These are phyloP conservation scores for Zalaria sp. DNA, from an alignment of 2,329 filamentous ascomycete genomes.

Conservation along the genomic window DNA sequence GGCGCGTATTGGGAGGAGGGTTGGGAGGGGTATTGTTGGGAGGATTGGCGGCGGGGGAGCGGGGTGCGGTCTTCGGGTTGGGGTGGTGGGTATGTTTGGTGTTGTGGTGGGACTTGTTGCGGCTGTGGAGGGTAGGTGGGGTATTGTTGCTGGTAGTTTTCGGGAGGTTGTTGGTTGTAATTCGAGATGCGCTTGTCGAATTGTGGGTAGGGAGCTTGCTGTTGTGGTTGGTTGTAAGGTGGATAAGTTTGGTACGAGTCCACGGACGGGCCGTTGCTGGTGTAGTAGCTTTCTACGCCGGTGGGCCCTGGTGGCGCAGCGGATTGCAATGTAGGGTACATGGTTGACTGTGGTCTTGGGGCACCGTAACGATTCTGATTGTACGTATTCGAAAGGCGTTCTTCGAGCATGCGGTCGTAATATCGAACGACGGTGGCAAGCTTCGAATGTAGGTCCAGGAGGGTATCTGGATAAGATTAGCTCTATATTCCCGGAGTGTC, in stretches of 20 bases:
- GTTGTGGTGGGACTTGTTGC: constrained; percentile 5
- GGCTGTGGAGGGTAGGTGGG: constrained; percentile 15
- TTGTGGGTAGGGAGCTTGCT: constrained; percentile 22
- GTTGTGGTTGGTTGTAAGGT: constrained; percentile 19
- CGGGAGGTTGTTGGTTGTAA: constrained; percentile 18
- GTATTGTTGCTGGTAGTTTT: constrained; percentile 14
- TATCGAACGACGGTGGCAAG: constrained; percentile 92
- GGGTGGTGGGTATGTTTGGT: constrained; percentile 8
- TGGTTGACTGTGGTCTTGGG: constrained; percentile 35
- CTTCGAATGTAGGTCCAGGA: constrained; percentile 89
- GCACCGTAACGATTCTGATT: constrained; percentile 49
- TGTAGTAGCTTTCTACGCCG: constrained; percentile 70
- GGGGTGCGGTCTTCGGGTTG: constrained; percentile 16
- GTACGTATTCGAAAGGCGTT: constrained; percentile 84
- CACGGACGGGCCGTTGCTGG: constrained; percentile 41
- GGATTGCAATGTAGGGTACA: constrained; percentile 59
- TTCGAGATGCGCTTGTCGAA: constrained; percentile 19
- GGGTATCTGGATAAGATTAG: constrained; percentile 48
- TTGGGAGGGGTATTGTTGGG: constrained; percentile 16
- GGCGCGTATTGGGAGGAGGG: constrained; percentile 20
- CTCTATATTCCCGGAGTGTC: constrained; percentile 10
- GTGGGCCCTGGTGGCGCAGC: constrained; percentile 26
- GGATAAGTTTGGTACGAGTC: constrained; percentile 40
- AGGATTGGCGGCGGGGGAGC: constrained; percentile 18
- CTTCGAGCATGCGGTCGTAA: constrained; percentile 96